Evolutionary conservation across 2,329 filamentous ascomycete genomes (phyloP), one percentile per base, ranked within the genome.

Genomic region (Diaporthe citrichinensis): DNA sequence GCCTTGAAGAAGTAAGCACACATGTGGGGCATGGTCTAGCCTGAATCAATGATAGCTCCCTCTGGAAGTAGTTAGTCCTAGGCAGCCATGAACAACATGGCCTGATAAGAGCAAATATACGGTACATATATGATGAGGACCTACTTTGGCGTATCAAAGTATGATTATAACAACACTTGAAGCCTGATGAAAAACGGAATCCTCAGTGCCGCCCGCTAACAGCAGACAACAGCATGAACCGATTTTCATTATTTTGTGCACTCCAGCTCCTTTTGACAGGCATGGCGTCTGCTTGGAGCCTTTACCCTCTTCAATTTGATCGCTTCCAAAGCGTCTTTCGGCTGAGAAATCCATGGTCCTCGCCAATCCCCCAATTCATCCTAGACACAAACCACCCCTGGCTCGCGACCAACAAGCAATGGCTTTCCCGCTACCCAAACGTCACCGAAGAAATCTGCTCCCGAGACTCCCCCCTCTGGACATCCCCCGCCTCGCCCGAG

Each of bases 341-440:
- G 10, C 9, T 36, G 2, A 7, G 10, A 39, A 59, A 59, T 9
- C 20, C 57, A 39, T 20, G 17, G 14, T 41, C 41, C 1, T 49
- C 61, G 8, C 20, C 0, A 7, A 49, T 65, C 1, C 61, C 61
- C 28, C 61, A 49, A 28, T 49, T 65, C 12, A 41, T 65, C 7
- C 61, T 49, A 2, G 61, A 65, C 41, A 65, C 41, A 12, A 46
- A 41, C 3, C 61, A 65, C 28, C 61, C 61, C 61, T 65, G 61
- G 61, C 41, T 65, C 41, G 17, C 7, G 31, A 14, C 41, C 25
- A 65, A 65, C 28, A 31, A 65, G n/a, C 41, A 17, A 1, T 65
- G 61, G 61, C 41, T 65, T 9, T 65, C 61, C 28, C 61, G 28
- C 41, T 49, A 65, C 41, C 61, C 61, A 65, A 49, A 65, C 41